phyloP scores from a whole-genome alignment of 495 filamentous ascomycete species.

The Xylaria curta region DNA sequence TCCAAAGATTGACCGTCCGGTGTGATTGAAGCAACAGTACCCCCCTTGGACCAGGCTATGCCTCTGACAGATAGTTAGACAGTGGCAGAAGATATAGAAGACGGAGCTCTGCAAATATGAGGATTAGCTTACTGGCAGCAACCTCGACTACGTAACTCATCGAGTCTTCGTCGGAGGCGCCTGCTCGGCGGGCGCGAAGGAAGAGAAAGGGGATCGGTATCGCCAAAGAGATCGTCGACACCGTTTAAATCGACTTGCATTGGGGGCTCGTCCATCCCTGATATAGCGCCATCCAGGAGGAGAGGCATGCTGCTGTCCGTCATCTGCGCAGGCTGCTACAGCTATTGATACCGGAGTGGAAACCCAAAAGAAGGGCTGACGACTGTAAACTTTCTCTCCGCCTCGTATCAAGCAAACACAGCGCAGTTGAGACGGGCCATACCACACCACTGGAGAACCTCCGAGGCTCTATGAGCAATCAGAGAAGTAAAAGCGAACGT shows the following conservation, averaged over 20 bases:
- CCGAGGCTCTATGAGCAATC: background rate
- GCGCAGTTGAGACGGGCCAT: background rate
- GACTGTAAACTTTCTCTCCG: background rate
- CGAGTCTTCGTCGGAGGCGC: constrained; percentile 73
- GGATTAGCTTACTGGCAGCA: constrained; percentile 76
- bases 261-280: constrained; percentile 35
- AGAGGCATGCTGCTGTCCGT: constrained; percentile 46
- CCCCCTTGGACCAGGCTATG: constrained; percentile 88
- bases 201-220: constrained; percentile 64
- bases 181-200: constrained; percentile 62
- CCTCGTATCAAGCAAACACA: constrained; percentile 4
- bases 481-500: background rate
- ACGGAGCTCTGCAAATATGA: constrained; percentile 4
- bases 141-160: constrained; percentile 78
- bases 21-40: constrained; percentile 84
- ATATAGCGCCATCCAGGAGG: constrained; percentile 40
- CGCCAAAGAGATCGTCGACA: constrained; percentile 78
- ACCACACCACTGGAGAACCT: background rate
- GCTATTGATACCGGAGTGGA: background rate
- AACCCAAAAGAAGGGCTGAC: background rate
- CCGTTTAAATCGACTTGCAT: constrained; percentile 77
- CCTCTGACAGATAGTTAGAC: constrained; percentile 57
- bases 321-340: constrained; percentile 25
- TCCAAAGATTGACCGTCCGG: constrained; percentile 71
- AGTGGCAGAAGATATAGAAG: constrained; percentile 13